Evolutionary conservation across 768 basidiomycete genomes (phyloP).

Genomic region (Gyrodon lividus): DNA sequence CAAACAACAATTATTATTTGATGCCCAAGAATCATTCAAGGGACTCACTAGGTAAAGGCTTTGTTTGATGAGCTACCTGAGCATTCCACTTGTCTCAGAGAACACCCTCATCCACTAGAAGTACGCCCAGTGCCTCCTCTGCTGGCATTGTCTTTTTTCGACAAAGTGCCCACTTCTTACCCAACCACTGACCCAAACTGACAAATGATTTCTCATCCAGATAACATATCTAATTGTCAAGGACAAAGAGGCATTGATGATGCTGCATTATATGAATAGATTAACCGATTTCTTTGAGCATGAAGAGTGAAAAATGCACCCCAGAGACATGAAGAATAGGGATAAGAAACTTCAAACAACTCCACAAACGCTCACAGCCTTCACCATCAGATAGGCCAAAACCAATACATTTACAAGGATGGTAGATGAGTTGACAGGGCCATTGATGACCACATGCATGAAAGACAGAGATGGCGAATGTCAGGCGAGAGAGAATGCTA

Average conservation of each 20-base stretch:
- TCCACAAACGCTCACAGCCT: constrained; percentile 36
- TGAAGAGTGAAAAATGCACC: constrained; percentile 1
- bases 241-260: neutral
- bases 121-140: neutral
- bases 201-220: constrained; percentile 6
- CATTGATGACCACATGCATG: constrained; percentile 35
- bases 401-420: too few relatives aligned
- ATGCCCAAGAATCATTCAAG: too few relatives aligned
- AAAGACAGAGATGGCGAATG: too few relatives aligned
- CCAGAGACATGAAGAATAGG: constrained; percentile 21
- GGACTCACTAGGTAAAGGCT: constrained; percentile 2
- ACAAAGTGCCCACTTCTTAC: neutral
- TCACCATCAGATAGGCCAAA: too few relatives aligned
- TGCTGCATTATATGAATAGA: neutral
- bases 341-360: constrained; percentile 15
- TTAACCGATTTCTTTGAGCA: constrained; percentile 5
- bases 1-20: too few relatives aligned
- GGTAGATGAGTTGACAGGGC: too few relatives aligned
- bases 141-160: neutral
- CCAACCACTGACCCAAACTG: constrained; percentile 13
- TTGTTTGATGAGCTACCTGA: neutral
- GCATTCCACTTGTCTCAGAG: neutral
- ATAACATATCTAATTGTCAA: too few relatives aligned
- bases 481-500: too few relatives aligned
- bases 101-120: neutral